Evolutionary conservation across 2,329 filamentous ascomycete species (phyloP).

Genomic region (Fusarium globosum): DNA sequence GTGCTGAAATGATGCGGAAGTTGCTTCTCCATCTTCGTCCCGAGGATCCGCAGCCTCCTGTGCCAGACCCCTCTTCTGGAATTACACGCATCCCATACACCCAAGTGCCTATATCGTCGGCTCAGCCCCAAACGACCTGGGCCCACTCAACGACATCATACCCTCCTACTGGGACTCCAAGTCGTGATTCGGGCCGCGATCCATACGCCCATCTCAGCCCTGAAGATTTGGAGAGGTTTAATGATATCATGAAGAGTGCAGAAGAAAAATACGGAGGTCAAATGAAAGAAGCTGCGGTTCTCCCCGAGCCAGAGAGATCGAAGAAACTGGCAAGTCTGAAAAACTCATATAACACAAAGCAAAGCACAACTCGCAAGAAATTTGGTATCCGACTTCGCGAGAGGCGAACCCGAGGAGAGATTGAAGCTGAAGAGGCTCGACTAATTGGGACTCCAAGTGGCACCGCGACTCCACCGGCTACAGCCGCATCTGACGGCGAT

Average conservation of each 20-base stretch:
- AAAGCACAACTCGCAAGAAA: conserved; percentile 67
- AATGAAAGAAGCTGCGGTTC: conserved; percentile 55
- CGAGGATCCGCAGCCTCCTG: not conserved
- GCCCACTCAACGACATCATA: not conserved
- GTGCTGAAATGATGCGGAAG: conserved; percentile 18
- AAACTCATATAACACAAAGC: conserved; percentile 66
- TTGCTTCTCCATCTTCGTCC: conserved; percentile 20
- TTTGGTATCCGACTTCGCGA: conserved; percentile 66
- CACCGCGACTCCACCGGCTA: conserved; percentile 16
- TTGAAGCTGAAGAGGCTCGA: conserved; percentile 57
- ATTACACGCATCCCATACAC: not conserved
- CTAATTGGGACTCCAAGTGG: conserved; percentile 41
- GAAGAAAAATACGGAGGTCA: conserved; percentile 53
- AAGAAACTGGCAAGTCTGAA: conserved; percentile 56
- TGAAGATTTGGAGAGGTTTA: conserved; percentile 40
- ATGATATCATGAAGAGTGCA: conserved; percentile 45
- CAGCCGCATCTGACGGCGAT: conserved; percentile 11
- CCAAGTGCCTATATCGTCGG: not conserved
- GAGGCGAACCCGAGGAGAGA: conserved; percentile 59
- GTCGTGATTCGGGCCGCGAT: conserved; percentile 52
- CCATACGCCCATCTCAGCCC: conserved; percentile 59
- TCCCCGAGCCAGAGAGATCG: conserved; percentile 50
- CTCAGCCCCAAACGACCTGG: not conserved
- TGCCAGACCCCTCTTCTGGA: not conserved
- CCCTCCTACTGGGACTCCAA: conserved; percentile 22